A percentile compares a stretch with the other conserved stretches of the same genome.
Evolutionary conservation across 1,284 basidiomycete species (phyloP).

Genomic region (Jaminaea rosea): DNA sequence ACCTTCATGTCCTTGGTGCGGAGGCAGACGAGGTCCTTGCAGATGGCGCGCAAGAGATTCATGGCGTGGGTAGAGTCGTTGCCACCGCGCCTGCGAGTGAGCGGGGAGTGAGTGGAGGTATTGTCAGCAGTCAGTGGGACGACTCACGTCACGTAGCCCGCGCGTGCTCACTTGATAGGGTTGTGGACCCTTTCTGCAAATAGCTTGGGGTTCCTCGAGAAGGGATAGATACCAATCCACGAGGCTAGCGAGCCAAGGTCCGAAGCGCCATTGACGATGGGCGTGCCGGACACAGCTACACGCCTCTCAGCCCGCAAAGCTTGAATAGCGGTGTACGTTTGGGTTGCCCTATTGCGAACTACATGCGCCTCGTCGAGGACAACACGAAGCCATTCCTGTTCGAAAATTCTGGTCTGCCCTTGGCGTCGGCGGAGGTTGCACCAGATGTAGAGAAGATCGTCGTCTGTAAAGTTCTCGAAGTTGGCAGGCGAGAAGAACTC

Average conservation of each 20-base stretch:
- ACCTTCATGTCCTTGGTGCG: conserved; percentile 67
- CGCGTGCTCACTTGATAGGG: conserved; percentile 7
- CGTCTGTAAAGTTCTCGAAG: conserved; percentile 8
- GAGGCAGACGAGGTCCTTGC: conserved; percentile 70
- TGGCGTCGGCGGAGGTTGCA: background rate
- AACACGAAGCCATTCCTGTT: conserved; percentile 66
- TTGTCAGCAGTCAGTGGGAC: no score
- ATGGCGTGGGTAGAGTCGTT: background rate
- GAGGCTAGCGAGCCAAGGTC: conserved; percentile 74
- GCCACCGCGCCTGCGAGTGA: no score
- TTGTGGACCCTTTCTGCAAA: conserved; percentile 59
- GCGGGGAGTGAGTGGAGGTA: no score
- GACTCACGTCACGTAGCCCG: no score
- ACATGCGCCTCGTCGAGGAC: conserved; percentile 80
- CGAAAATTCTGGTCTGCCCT: background rate
- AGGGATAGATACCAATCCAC: conserved; percentile 66
- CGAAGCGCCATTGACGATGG: conserved; percentile 75
- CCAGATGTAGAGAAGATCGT: background rate
- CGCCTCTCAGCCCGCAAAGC: conserved; percentile 58
- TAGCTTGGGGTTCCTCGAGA: conserved; percentile 60
- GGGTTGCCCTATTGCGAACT: conserved; percentile 73
- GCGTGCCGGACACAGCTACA: conserved; percentile 64
- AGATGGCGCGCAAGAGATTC: conserved; percentile 58
- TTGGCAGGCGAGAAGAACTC: conserved; percentile 26
- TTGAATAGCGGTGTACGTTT: conserved; percentile 66